phyloP scores from a whole-genome alignment of 2,329 filamentous ascomycete species.

The Elsinoe australis region DNA sequence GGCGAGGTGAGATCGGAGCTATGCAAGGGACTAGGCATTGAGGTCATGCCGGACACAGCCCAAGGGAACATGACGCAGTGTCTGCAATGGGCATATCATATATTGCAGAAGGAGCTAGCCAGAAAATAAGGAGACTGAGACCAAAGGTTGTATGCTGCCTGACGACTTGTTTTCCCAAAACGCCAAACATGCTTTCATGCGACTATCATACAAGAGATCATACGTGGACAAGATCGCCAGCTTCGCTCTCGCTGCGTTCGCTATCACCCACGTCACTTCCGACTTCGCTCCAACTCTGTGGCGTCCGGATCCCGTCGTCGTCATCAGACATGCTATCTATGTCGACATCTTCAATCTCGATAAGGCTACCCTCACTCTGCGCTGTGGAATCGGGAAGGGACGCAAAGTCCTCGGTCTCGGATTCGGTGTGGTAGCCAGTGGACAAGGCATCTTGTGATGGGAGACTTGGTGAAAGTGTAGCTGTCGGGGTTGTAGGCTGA shows the following conservation, averaged over 20 bases:
- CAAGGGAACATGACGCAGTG: constrained; percentile 30
- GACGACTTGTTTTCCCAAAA: constrained; percentile 8
- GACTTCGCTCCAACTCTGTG: constrained; percentile 34
- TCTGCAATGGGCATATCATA: constrained; percentile 34
- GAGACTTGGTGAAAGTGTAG: constrained; percentile 23
- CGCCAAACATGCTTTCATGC: constrained; percentile 4
- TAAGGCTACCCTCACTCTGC: constrained; percentile 25
- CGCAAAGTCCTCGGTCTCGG: constrained; percentile 23
- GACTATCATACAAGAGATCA: constrained; percentile 3
- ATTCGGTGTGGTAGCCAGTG: constrained; percentile 25
- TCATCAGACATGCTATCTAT: constrained; percentile 28
- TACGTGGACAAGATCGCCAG: constrained; percentile 10
- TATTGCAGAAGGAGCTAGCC: constrained; percentile 20
- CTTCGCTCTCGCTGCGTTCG: constrained; percentile 21
- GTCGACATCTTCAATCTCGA: constrained; percentile 30
- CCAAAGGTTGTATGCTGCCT: too few species aligned
- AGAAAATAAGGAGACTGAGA: neutral
- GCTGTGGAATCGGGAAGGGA: constrained; percentile 3
- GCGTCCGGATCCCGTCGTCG: constrained; percentile 30
- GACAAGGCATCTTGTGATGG: constrained; percentile 22
- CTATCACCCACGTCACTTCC: constrained; percentile 31
- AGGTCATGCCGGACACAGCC: constrained; percentile 26
- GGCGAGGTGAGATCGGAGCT: constrained; percentile 44
- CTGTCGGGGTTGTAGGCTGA: constrained; percentile 15
- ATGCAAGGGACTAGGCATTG: constrained; percentile 25